phyloP scores from a whole-genome alignment of 495 filamentous ascomycete genomes.

The Penicillium coffeae region DNA sequence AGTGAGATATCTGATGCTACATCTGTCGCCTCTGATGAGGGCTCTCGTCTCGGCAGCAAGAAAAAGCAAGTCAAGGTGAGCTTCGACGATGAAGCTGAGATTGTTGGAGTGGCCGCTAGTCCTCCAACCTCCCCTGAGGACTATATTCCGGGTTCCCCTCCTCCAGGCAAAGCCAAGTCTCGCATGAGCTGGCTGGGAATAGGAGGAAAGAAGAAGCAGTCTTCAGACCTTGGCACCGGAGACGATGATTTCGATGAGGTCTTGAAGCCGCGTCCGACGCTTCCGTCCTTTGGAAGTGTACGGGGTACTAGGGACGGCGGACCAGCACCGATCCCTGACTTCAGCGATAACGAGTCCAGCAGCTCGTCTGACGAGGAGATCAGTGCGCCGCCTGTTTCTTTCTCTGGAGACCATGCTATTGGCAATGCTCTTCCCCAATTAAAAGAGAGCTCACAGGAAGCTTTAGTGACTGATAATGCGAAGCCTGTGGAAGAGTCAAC shows the following conservation, averaged over 20 bases:
- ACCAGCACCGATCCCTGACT: slow-evolving; percentile 18
- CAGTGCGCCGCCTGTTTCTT: slow-evolving; percentile 18
- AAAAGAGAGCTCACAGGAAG: slow-evolving; percentile 1
- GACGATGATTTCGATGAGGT: slow-evolving; percentile 58
- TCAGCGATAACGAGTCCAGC: slow-evolving; percentile 38
- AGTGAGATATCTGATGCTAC: slow-evolving; percentile 60
- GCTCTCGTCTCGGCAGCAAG: slow-evolving; percentile 39
- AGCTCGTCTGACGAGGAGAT: slow-evolving; percentile 31
- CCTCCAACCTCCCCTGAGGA: slow-evolving; percentile 49
- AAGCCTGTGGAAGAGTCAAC: slow-evolving; percentile 15
- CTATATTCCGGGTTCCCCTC: slow-evolving; percentile 47
- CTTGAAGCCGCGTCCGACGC: slow-evolving; percentile 69
- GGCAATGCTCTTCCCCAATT: slow-evolving; percentile 50
- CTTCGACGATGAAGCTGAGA: slow-evolving; percentile 71
- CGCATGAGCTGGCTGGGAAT: slow-evolving; percentile 53
- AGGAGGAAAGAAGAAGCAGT: slow-evolving; percentile 42
- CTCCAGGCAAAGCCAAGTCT: slow-evolving; percentile 38
- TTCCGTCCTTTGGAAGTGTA: slow-evolving; percentile 84
- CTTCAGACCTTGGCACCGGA: slow-evolving; percentile 32
- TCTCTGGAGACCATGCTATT: slow-evolving; percentile 64
- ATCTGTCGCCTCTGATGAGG: slow-evolving; percentile 59
- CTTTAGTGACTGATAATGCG: slow-evolving; percentile 1
- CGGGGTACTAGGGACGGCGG: slow-evolving; percentile 42
- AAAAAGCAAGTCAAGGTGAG: slow-evolving; percentile 77
- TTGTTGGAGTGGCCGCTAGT: slow-evolving; percentile 57